These are phyloP conservation scores for Rhizopogon salebrosus DNA, from an alignment of 768 basidiomycete genomes.

Conservation along the genomic window DNA sequence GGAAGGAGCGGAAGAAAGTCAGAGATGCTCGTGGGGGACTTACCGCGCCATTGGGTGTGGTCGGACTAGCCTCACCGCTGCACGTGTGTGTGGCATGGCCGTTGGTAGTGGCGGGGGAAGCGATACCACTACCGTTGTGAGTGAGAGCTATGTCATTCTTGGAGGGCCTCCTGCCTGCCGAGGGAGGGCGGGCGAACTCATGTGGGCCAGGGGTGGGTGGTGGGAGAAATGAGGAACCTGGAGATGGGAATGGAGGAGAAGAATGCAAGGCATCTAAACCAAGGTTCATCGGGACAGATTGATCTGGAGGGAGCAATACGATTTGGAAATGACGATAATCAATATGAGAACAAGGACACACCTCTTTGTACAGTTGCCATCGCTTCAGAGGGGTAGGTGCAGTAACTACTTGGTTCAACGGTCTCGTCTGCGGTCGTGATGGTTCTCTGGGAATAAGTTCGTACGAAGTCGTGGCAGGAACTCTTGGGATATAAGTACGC, in stretches of 20 bases:
- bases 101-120: neutral
- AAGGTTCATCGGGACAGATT: neutral
- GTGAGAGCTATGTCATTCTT: constrained; percentile 11
- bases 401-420: neutral
- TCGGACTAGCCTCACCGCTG: constrained; percentile 3
- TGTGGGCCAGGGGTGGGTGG: constrained; percentile 63
- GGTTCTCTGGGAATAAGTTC: neutral
- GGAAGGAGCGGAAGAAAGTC: constrained; percentile 19
- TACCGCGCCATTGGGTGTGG: constrained; percentile 21
- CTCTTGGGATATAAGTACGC: constrained; percentile 3
- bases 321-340: neutral
- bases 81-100: neutral
- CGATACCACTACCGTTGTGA: neutral
- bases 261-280: constrained; percentile 37
- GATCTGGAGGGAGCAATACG: neutral
- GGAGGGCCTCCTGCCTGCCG: constrained; percentile 21
- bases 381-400: neutral
- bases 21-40: constrained; percentile 21
- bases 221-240: constrained; percentile 62
- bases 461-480: constrained; percentile 1
- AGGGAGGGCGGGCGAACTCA: constrained; percentile 56
- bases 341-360: neutral
- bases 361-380: constrained; percentile 8
- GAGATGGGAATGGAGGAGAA: constrained; percentile 51
- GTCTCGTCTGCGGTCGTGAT: neutral